phyloP scores from a whole-genome alignment of 2,329 filamentous ascomycete genomes.

The Cladophialophora carrionii region DNA sequence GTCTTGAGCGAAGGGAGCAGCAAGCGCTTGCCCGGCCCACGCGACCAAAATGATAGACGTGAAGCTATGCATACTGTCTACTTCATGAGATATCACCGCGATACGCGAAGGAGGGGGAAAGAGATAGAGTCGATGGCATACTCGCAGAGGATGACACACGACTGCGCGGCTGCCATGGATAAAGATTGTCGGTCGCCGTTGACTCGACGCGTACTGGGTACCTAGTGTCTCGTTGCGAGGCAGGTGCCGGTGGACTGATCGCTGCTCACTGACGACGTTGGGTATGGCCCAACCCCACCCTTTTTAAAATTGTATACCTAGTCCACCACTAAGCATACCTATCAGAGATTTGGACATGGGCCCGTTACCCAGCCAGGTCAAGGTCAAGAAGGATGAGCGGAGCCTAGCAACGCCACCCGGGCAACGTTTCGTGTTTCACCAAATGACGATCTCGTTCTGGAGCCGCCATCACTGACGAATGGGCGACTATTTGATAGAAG shows the following conservation, averaged over 20 bases:
- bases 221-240: neutral
- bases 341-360: slow-evolving; percentile 5
- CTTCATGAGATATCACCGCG: slow-evolving; percentile 1
- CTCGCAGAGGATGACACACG: slow-evolving; percentile 4
- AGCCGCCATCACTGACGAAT: slow-evolving; percentile 12
- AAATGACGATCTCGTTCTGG: slow-evolving; percentile 12
- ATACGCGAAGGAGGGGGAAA: slow-evolving; percentile 6
- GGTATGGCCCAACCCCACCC: slow-evolving; percentile 18
- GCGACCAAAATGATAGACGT: slow-evolving; percentile 24
- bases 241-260: neutral
- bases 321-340: slow-evolving; percentile 6
- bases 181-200: neutral
- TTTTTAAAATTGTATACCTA: slow-evolving; percentile 16
- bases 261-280: slow-evolving; percentile 1
- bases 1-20: slow-evolving; percentile 35
- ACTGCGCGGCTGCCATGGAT: neutral
- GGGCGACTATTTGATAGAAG: slow-evolving; percentile 10
- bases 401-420: slow-evolving; percentile 5
- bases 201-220: neutral
- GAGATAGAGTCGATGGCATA: slow-evolving; percentile 11
- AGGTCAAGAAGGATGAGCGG: slow-evolving; percentile 8
- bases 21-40: slow-evolving; percentile 32
- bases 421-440: slow-evolving; percentile 10
- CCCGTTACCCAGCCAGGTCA: slow-evolving; percentile 6
- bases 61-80: slow-evolving; percentile 25